phyloP scores from a whole-genome alignment of 352 stramenopile species.

The Globisporangium viniferum region DNA sequence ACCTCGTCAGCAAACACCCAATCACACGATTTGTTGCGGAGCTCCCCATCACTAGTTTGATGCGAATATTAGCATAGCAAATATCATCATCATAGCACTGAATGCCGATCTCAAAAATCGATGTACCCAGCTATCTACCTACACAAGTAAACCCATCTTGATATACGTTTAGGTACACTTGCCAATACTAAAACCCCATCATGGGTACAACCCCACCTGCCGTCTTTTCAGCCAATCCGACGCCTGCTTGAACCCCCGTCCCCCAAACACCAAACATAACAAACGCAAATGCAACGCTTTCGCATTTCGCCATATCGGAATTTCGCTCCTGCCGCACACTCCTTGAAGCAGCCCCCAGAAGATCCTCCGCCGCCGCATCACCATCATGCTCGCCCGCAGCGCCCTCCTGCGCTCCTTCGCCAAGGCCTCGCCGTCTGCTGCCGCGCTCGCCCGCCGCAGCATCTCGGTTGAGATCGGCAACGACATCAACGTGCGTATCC shows the following conservation, averaged over 20 bases:
- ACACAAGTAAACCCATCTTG: neutral
- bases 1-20: neutral
- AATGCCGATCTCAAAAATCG: neutral
- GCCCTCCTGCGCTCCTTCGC: conserved; percentile 11
- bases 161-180: neutral
- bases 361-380: neutral
- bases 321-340: neutral
- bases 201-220: neutral
- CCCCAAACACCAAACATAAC: neutral
- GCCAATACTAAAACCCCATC: neutral
- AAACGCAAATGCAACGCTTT: neutral
- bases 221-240: neutral
- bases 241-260: conserved; percentile 1
- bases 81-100: neutral
- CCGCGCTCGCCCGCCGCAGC: neutral
- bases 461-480: conserved; percentile 32
- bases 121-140: rapidly evolving
- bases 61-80: neutral
- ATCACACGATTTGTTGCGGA: conserved; percentile 2
- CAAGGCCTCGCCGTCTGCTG: neutral
- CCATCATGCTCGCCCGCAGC: conserved; percentile 14
- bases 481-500: conserved; percentile 22
- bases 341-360: neutral
- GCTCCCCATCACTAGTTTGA: neutral
- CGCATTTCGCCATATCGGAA: conserved; percentile 12